phyloP scores from a whole-genome alignment of 1,139 yeast genomes.

The Taiozyma sp. region DNA sequence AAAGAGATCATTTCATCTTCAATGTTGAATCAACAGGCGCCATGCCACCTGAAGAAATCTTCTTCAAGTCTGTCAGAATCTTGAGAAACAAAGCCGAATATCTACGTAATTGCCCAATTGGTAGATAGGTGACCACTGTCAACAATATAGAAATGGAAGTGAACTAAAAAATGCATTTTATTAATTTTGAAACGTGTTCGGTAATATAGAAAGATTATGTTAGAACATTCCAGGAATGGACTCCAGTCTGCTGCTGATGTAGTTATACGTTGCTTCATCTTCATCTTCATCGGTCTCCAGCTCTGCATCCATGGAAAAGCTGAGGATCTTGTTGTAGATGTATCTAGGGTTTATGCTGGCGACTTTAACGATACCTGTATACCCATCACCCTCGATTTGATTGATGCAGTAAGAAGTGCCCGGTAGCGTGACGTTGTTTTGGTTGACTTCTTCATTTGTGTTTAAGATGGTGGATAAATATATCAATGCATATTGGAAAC shows the following conservation, averaged over 20 bases:
- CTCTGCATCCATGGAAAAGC: constrained; percentile 10
- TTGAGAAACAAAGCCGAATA: constrained; percentile 82
- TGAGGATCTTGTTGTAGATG: constrained; percentile 19
- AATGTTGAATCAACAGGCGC: constrained; percentile 95
- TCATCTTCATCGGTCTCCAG: constrained; percentile 7
- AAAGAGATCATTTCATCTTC: constrained; percentile 88
- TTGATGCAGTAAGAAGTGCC: constrained; percentile 12
- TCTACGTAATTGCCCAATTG: constrained; percentile 71
- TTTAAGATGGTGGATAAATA: constrained; percentile 20
- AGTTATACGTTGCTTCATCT: constrained; percentile 8
- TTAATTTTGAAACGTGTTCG: not conserved
- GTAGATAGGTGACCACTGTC: constrained; percentile 27
- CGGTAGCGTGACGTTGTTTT: constrained; percentile 21
- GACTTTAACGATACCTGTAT: constrained; percentile 33
- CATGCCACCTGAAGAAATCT: constrained; percentile 93
- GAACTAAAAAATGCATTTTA: constrained; percentile 2
- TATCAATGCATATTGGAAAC: constrained; percentile 24
- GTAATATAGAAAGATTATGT: not conserved
- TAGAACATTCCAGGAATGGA: not conserved
- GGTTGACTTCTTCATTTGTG: constrained; percentile 12
- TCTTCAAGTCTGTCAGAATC: constrained; percentile 81
- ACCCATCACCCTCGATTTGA: constrained; percentile 33
- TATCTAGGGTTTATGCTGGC: constrained; percentile 27
- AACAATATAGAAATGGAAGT: not conserved
- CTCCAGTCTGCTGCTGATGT: not conserved